These are phyloP conservation scores for Tolypocladium capitatum DNA, from an alignment of 2,329 filamentous ascomycete genomes.

Conservation along the genomic window DNA sequence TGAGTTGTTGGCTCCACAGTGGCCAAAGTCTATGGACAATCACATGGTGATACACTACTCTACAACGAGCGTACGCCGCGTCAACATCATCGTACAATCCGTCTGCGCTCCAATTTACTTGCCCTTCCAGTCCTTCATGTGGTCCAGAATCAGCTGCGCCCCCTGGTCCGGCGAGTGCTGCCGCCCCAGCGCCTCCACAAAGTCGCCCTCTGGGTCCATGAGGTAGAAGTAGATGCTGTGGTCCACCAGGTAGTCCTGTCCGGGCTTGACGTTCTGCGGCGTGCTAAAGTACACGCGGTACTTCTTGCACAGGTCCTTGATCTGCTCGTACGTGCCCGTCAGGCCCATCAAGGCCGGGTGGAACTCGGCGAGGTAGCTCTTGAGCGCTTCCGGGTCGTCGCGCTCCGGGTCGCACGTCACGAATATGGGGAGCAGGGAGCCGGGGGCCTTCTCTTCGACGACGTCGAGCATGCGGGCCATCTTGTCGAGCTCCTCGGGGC, in stretches of 20 bases:
- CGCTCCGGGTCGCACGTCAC: constrained; percentile 91
- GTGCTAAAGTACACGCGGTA: constrained; percentile 98
- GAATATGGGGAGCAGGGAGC: constrained; percentile 64
- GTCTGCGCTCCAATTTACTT: not conserved
- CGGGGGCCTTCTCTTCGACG: constrained; percentile 37
- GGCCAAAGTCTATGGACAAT: not conserved
- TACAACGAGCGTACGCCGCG: not conserved
- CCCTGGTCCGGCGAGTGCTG: constrained; percentile 86
- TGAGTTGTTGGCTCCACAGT: constrained; percentile 5
- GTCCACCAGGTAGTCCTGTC: constrained; percentile 94
- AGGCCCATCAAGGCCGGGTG: constrained; percentile 75
- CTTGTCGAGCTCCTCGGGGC: constrained; percentile 97
- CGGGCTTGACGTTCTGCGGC: constrained; percentile 72
- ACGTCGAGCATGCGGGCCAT: constrained; percentile 92
- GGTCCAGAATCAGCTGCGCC: constrained; percentile 69
- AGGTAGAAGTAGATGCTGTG: constrained; percentile 99
- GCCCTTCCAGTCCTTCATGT: constrained; percentile 52
- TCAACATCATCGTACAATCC: not conserved
- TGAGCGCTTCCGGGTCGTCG: constrained; percentile 74
- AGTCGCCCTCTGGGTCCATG: constrained; percentile 97
- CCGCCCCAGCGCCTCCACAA: constrained; percentile 89
- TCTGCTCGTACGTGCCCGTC: constrained; percentile 85
- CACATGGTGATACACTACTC: not conserved
- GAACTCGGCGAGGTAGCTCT: constrained; percentile 81
- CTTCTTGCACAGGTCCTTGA: constrained; percentile 87